Evolutionary conservation across 139 green algal species (phyloP), one percentile per base, ranked within the genome.

Genomic region (Mesotaenium endlicherianum): DNA sequence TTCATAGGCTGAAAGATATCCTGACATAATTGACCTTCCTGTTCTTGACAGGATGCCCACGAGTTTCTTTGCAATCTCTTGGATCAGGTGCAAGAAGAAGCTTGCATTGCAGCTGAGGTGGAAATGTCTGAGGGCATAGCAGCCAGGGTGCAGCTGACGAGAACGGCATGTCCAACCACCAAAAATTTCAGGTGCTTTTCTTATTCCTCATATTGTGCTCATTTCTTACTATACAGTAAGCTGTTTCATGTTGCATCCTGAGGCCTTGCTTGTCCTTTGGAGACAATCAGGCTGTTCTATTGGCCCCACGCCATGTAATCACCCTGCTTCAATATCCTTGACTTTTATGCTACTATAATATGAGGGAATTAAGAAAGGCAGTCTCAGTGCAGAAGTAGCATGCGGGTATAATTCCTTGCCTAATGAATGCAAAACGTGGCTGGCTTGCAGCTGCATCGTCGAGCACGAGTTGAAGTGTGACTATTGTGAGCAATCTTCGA

Each of bases 1-100:
- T 64, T 64, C 20, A 64, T 64, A 64, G 20, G 20, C 20, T 26
- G 26, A 64, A 64, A 26, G 53, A 64, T 20, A 20, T 64, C n/a
- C n/a, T n/a, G n/a, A 64, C 20, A 26, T 20, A 64, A 64, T 64
- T 64, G 84, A 75, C 43, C 26, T 75, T 75, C 64, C 16, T 78
- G 39, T 60, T 5, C 47, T 78, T 43, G 34, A 30, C 91, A 94
- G 87, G 92, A 94, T 72, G 90, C 91, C 4, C 92, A 94, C 41
- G 92, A 94, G 86, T 94, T 93, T 85, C 70, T 95, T 17, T 89
- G 88, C 40, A 80, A 82, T 39, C 84, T 95, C 30, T 31, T 82
- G 40, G 90, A 95, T 30, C 70, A 43, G 59, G 43, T 93, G 72
- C 87, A 94, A 82, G 43, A 34, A 58, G 70, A 94, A 88, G 89